Evolutionary conservation across 352 stramenopile genomes (phyloP), one percentile per base, ranked within the genome.

Genomic region (Globisporangium nunn): DNA sequence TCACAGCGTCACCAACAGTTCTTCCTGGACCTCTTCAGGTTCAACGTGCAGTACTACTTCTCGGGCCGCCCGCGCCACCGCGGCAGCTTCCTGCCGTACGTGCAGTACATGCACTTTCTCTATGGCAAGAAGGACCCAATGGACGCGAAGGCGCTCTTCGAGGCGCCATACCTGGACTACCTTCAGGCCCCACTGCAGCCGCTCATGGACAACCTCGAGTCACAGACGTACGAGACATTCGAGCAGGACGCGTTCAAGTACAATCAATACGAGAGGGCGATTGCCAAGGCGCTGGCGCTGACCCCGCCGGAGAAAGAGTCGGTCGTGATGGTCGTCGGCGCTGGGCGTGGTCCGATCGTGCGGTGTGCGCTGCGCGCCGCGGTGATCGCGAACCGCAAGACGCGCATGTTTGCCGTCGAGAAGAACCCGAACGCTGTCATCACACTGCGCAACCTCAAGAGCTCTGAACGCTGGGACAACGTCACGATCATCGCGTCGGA

Each of bases 231-330:
- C 76, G 96, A 99, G 78, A 98, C 91, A 0, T 98, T 99, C 68
- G 97, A 99, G 65, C 96, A 97, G 69, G 96, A 99, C 76, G 91
- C 92, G 1, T 96, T 99, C 65, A 99, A 99, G 73, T 99, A 99
- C 68, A 72, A 84, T n/a, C 82, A 91, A 57, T 99, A 99, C 74
- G 86, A 99, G 66, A 75, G 91, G 49, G 97, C 96, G 5, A 81
- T 99, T 40, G 82, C 72, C 0, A 73, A 87, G 58, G 89, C 88
- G 4, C 72, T 98, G 17, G 52, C 64, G 47, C 64, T 71, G 35
- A 88, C 78, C 0, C 68, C 74, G 0, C 67, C 70, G 50, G 65
- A 85, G 40, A 87, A 92, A 50, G 75, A 78, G 39, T 88, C 82
- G n/a, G 74, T 92, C 41, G 79, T 92, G 30, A 90, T 92, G 76